These are phyloP conservation scores for Pleurotus eryngii DNA, from an alignment of 768 basidiomycete genomes.

Conservation along the genomic window DNA sequence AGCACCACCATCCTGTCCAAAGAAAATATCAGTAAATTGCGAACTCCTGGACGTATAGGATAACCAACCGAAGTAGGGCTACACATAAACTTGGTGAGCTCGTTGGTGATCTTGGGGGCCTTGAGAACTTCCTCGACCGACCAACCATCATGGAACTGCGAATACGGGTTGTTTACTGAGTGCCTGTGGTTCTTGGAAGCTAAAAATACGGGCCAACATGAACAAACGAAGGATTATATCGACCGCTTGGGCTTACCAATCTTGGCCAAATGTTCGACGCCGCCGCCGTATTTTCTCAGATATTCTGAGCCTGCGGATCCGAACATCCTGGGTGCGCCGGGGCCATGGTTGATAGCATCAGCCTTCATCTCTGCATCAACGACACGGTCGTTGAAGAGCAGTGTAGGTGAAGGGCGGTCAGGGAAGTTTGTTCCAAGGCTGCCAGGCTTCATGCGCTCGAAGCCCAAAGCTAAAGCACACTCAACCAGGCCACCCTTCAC, in stretches of 20 bases:
- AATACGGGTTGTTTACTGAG: conserved; percentile 80
- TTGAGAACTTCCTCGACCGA: conserved; percentile 65
- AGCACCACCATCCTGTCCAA: conserved; percentile 64
- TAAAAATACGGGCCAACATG: conserved; percentile 17
- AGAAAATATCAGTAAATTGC: not conserved
- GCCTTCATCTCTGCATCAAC: conserved; percentile 44
- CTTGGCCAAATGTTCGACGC: conserved; percentile 64
- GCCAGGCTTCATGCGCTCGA: conserved; percentile 81
- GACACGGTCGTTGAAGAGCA: conserved; percentile 40
- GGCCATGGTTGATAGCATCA: conserved; percentile 66
- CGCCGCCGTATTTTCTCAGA: conserved; percentile 69
- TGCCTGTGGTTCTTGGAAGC: conserved; percentile 85
- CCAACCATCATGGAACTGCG: conserved; percentile 82
- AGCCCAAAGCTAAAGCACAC: conserved; percentile 80
- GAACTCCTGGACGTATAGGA: not conserved
- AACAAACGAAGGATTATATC: too few relatives aligned
- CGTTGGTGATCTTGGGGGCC: conserved; percentile 65
- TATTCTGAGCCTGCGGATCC: conserved; percentile 76
- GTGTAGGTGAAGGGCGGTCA: conserved; percentile 47
- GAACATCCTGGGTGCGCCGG: conserved; percentile 71
- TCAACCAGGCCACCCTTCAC: conserved; percentile 69
- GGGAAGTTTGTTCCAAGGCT: conserved; percentile 67
- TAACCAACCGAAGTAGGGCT: conserved; percentile 71
- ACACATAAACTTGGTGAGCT: conserved; percentile 83
- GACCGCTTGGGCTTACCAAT: conserved; percentile 49